phyloP scores from a whole-genome alignment of 495 filamentous ascomycete genomes.

The Neurospora hispaniola region DNA sequence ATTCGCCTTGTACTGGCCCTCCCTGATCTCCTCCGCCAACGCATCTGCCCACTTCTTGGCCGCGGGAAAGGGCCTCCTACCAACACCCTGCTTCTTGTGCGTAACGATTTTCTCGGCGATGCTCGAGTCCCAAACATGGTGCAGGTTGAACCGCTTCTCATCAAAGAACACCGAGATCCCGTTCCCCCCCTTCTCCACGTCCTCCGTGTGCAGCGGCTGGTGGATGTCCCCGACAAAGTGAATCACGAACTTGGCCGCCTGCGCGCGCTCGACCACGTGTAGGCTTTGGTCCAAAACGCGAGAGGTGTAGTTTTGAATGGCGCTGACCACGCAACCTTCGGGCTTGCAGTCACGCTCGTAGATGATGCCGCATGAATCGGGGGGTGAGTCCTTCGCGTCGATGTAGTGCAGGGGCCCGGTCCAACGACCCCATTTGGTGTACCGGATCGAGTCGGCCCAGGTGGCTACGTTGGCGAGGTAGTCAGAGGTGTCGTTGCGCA shows the following conservation, averaged over 20 bases:
- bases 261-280: conserved; percentile 25
- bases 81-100: conserved; percentile 17
- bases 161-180: conserved; percentile 47
- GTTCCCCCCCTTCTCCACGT: conserved; percentile 50
- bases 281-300: conserved; percentile 34
- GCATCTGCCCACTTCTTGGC: conserved; percentile 42
- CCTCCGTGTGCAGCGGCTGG: conserved; percentile 54
- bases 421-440: conserved; percentile 47
- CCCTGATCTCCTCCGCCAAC: conserved; percentile 40
- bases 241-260: conserved; percentile 52
- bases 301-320: conserved; percentile 48
- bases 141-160: conserved; percentile 38
- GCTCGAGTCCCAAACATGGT: conserved; percentile 52
- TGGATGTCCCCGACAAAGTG: conserved; percentile 59
- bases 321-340: conserved; percentile 51
- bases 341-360: conserved; percentile 50
- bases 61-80: conserved; percentile 29
- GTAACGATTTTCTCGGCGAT: conserved; percentile 51
- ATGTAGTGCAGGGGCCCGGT: conserved; percentile 58
- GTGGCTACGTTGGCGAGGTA: conserved; percentile 51
- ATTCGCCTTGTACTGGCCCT: conserved; percentile 35
- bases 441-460: conserved; percentile 54
- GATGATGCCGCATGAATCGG: conserved; percentile 46
- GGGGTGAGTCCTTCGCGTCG: conserved; percentile 57
- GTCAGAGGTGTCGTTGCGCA: conserved; percentile 35